phyloP scores from a whole-genome alignment of 1,139 yeast genomes.

The Scheffersomyces parashehatae region DNA sequence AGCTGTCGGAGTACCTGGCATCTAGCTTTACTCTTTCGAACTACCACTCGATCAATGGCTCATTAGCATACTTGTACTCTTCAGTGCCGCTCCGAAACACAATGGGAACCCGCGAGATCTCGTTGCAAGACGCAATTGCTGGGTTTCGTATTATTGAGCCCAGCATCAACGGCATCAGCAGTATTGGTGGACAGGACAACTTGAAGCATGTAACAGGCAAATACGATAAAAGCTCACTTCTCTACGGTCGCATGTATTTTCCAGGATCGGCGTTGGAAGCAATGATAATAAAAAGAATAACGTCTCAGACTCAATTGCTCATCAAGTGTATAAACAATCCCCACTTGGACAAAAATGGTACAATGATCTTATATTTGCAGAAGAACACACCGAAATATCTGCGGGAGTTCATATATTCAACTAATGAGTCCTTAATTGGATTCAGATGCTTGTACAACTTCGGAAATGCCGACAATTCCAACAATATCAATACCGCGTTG shows the following conservation, averaged over 20 bases:
- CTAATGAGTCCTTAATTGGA: constrained; percentile 87
- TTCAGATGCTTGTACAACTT: constrained; percentile 76
- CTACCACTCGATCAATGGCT: constrained; percentile 71
- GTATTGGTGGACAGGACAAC: neutral
- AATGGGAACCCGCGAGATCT: constrained; percentile 52
- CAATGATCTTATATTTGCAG: constrained; percentile 73
- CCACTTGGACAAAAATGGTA: constrained; percentile 53
- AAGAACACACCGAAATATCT: constrained; percentile 64
- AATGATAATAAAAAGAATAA: constrained; percentile 70
- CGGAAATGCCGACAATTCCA: constrained; percentile 37
- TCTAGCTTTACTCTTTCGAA: constrained; percentile 75
- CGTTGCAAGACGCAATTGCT: constrained; percentile 74
- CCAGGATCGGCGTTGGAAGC: constrained; percentile 91
- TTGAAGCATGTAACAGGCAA: neutral
- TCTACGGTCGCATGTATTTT: constrained; percentile 84
- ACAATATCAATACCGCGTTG: constrained; percentile 8
- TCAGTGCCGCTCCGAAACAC: constrained; percentile 57
- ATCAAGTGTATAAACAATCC: constrained; percentile 78
- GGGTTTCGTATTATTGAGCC: constrained; percentile 70
- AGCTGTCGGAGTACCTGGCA: constrained; percentile 69
- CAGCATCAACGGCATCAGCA: constrained; percentile 1
- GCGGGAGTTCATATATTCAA: constrained; percentile 80
- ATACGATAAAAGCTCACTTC: constrained; percentile 20
- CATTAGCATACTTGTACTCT: constrained; percentile 78
- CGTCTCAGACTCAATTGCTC: constrained; percentile 61